A percentile compares a stretch with the other conserved stretches of the same genome.
These are phyloP conservation scores for Phascolomyces articulosus DNA, from an alignment of 371 early-diverging fungal species.

Conservation along the genomic window DNA sequence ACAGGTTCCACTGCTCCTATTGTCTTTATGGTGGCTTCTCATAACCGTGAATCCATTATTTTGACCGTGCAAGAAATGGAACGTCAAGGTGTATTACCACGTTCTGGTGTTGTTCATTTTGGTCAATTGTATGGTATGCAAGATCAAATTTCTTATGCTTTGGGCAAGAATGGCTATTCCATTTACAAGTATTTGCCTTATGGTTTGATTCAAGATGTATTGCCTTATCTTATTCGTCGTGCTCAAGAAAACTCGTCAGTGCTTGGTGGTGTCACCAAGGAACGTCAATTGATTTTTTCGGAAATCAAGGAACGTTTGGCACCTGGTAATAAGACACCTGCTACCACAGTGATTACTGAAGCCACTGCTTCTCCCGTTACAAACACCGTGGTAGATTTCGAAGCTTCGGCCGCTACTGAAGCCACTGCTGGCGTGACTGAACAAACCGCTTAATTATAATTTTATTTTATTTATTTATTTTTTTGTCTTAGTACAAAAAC, in stretches of 20 bases:
- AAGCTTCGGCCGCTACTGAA: background rate
- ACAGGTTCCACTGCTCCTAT: slow-evolving; percentile 48
- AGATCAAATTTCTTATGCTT: slow-evolving; percentile 74
- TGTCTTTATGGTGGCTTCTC: slow-evolving; percentile 87
- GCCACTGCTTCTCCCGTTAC: background rate
- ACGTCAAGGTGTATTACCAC: slow-evolving; percentile 52
- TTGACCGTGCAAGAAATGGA: slow-evolving; percentile 70
- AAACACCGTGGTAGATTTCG: background rate
- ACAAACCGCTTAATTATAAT: slow-evolving; percentile 4
- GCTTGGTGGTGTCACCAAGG: slow-evolving; percentile 51
- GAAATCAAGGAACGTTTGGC: slow-evolving; percentile 41
- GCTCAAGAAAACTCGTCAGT: slow-evolving; percentile 94
- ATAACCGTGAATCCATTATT: slow-evolving; percentile 84
- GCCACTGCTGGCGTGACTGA: background rate
- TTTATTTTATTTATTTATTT: no score
- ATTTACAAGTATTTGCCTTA: slow-evolving; percentile 94
- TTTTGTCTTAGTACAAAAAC: no score
- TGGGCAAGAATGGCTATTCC: slow-evolving; percentile 76
- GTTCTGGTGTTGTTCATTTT: slow-evolving; percentile 77
- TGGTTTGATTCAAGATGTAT: slow-evolving; percentile 80
- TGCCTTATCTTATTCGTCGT: slow-evolving; percentile 93
- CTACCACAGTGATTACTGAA: background rate
- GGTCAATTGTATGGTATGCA: slow-evolving; percentile 95
- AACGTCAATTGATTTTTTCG: slow-evolving; percentile 52
- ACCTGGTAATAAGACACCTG: slow-evolving; percentile 1